Evolutionary conservation across 257 asterid species (phyloP), one percentile per base, ranked within the genome.

Genomic region (Avicennia marina): DNA sequence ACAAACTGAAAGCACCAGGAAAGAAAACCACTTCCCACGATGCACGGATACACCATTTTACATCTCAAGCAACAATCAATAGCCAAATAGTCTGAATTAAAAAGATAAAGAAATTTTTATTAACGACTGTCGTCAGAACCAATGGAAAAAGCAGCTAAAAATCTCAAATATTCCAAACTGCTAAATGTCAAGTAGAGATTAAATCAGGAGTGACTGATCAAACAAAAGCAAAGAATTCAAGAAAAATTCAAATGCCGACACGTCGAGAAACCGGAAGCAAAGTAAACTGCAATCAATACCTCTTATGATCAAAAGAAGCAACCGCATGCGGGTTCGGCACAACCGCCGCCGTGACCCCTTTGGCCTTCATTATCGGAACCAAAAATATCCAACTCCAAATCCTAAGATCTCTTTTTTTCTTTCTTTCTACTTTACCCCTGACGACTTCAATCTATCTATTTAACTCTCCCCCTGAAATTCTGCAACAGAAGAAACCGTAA

Each of bases 241-340:
- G 9, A 1, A 12, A 45, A 46, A 18, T 12, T 33, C 32, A 52
- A 48, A 40, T 11, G 62, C 38, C 55, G 13, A 51, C 58, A 49
- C 56, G 29, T 15, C 48, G 39, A 33, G 22, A 24, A 32, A 46
- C 27, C 18, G 7, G 26, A 46, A 57, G 45, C 53, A 44, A 66
- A 67, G 44, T 41, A n/a, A 63, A 22, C 21, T 22, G 53, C n/a
- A n/a, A n/a, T n/a, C 61, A 29, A 45, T 67, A 90, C 95, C 98
- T 81, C 76, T 87, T 87, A 70, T 85, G 81, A 63, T 90, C 96
- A 44, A 82, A 76, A 68, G 94, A 68, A 70, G 60, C 62, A 53
- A 66, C 71, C 4, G 85, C 67, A 69, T 66, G 61, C 21, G 88
- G 84, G 53, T 66, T 81, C 62, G 76, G 76, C 67, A 69, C 84